These are phyloP conservation scores for Schizophyllum amplum DNA, from an alignment of 1,284 basidiomycete genomes.

Conservation along the genomic window DNA sequence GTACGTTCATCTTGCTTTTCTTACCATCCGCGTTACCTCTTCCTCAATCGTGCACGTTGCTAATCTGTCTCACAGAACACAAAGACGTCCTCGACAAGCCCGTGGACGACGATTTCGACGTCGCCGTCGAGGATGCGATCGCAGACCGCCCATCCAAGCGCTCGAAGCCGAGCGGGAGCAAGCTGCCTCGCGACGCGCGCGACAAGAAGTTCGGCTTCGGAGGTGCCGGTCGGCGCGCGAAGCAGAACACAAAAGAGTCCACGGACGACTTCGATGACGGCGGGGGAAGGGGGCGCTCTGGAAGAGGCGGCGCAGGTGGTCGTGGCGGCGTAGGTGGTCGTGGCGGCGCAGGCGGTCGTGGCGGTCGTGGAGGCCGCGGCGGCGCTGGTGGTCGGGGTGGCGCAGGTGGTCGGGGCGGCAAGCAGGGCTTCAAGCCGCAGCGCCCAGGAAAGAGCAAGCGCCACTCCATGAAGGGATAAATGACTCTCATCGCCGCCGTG, in stretches of 20 bases:
- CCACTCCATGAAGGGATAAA: background rate
- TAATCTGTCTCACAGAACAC: conserved; percentile 43
- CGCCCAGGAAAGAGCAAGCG: background rate
- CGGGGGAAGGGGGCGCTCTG: conserved; percentile 19
- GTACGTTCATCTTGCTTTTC: conserved; percentile 36
- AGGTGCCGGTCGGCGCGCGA: conserved; percentile 54
- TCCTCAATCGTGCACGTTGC: background rate
- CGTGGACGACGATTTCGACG: conserved; percentile 73
- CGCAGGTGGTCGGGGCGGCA: background rate
- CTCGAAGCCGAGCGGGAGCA: conserved; percentile 29
- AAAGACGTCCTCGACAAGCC: conserved; percentile 76
- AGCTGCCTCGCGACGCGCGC: conserved; percentile 56
- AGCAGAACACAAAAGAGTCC: conserved; percentile 75
- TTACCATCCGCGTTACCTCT: background rate
- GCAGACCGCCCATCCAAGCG: conserved; percentile 67
- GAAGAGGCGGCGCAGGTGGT: no score
- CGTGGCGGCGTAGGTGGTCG: conserved; percentile 26
- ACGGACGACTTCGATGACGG: conserved; percentile 62
- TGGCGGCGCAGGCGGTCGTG: conserved; percentile 39
- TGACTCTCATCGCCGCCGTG: background rate
- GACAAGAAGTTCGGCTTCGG: conserved; percentile 82
- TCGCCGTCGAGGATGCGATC: conserved; percentile 81
- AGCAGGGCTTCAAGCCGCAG: background rate
- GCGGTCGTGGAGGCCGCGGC: no score
- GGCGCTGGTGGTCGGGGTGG: no score